Conservation (phyloP, 2,329 filamentous ascomycete genomes). For the Apiospora saccharicola region DNA sequence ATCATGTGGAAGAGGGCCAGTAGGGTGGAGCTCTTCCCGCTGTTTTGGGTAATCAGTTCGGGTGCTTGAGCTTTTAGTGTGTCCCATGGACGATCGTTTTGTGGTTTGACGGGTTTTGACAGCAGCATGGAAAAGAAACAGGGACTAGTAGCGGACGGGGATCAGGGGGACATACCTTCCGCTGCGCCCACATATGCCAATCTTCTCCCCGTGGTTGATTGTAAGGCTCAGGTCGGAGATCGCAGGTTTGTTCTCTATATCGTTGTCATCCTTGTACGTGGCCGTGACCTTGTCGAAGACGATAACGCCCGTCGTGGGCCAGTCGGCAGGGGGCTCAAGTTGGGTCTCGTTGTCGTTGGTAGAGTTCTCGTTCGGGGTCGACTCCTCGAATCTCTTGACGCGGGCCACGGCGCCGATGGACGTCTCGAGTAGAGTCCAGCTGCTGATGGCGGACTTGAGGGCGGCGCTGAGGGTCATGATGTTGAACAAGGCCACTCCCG, state of each 20-base stretch:
- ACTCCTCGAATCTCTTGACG: conserved; percentile 23
- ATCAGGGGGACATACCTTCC: conserved; percentile 34
- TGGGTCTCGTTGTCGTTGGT: not conserved
- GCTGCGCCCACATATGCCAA: conserved; percentile 45
- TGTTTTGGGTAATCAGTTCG: conserved; percentile 10
- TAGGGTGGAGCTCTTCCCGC: conserved; percentile 13
- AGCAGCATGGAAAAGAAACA: too few species aligned
- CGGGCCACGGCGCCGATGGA: conserved; percentile 27
- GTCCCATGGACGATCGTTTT: not conserved
- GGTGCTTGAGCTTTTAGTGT: not conserved
- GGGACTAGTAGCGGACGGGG: not conserved
- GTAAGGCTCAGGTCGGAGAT: conserved; percentile 13
- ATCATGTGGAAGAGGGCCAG: conserved; percentile 23
- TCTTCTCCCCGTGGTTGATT: conserved; percentile 40
- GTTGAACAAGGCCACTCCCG: conserved; percentile 30
- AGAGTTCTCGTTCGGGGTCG: conserved; percentile 14
- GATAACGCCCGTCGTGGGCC: conserved; percentile 21
- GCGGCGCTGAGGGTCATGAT: conserved; percentile 24
- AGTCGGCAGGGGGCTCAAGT: conserved; percentile 11
- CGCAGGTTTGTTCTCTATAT: not conserved
- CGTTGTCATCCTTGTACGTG: conserved; percentile 11
- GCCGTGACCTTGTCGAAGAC: conserved; percentile 21
- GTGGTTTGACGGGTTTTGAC: not conserved
- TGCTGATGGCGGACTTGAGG: conserved; percentile 16
- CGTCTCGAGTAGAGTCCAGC: conserved; percentile 26